Percentiles rank a stretch among this genome's conserved stretches.
These are phyloP conservation scores for Nitzschia putrida DNA, from an alignment of 108 stramenopile species.

Conservation along the genomic window DNA sequence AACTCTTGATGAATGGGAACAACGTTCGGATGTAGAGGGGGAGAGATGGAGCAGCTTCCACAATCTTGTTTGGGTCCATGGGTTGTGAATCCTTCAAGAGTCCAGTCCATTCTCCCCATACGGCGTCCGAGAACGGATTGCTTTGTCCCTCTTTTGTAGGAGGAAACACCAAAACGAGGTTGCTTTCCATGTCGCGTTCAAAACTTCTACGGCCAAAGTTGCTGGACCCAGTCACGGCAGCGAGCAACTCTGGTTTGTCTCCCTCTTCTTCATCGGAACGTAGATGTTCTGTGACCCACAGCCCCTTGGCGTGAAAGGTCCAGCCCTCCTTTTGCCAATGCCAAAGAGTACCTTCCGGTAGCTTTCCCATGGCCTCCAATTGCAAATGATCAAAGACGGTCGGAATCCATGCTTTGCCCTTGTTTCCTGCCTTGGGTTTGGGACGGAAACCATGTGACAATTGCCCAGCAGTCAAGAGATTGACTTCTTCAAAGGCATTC, in stretches of 20 bases:
- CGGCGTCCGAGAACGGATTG: neutral
- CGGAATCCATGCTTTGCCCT: slow-evolving; percentile 75
- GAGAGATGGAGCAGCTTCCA: slow-evolving; percentile 21
- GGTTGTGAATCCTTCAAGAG: slow-evolving; percentile 12
- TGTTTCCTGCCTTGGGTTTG: slow-evolving; percentile 61
- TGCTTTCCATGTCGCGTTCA: slow-evolving; percentile 78
- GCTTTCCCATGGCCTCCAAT: slow-evolving; percentile 35
- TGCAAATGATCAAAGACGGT: slow-evolving; percentile 62
- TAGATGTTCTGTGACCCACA: slow-evolving; percentile 53
- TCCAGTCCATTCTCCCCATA: slow-evolving; percentile 24
- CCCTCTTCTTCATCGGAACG: neutral
- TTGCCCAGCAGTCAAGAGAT: slow-evolving; percentile 72
- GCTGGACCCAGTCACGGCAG: slow-evolving; percentile 71
- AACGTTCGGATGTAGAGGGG: slow-evolving; percentile 22
- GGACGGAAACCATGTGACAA: slow-evolving; percentile 81
- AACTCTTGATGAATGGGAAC: slow-evolving; percentile 34
- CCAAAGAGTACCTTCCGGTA: slow-evolving; percentile 46
- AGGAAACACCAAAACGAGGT: slow-evolving; percentile 68
- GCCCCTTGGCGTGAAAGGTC: slow-evolving; percentile 89
- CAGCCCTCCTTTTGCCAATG: slow-evolving; percentile 70
- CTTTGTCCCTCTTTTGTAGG: neutral
- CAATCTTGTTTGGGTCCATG: slow-evolving; percentile 1
- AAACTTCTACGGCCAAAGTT: slow-evolving; percentile 80
- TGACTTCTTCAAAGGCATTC: slow-evolving; percentile 33
- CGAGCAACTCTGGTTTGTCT: slow-evolving; percentile 37